Conservation (phyloP, 78 protist species). For the Tieghemostelium lacteum region DNA sequence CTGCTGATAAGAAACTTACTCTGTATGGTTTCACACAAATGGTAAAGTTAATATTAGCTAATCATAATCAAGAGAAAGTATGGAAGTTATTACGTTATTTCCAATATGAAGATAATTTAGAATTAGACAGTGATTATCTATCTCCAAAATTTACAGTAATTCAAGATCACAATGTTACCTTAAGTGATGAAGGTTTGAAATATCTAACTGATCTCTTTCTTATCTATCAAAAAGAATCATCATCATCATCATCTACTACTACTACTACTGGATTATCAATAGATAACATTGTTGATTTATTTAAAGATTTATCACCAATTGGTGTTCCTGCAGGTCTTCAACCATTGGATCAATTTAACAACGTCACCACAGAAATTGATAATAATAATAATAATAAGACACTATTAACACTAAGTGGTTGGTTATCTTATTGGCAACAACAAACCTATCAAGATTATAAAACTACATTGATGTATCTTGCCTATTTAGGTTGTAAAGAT, state of each 20-base stretch:
- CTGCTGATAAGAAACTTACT: too few relatives aligned
- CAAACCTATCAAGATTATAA: constrained; percentile 28
- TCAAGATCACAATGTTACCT: not conserved
- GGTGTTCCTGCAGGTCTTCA: not conserved
- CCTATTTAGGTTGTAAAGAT: constrained; percentile 53
- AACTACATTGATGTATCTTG: constrained; percentile 34
- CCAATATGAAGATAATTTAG: constrained; percentile 45
- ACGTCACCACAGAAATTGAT: not conserved
- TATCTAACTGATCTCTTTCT: constrained; percentile 25
- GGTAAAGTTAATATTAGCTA: too few relatives aligned
- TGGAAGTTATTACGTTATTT: constrained; percentile 38
- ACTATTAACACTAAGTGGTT: not conserved
- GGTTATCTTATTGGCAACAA: not conserved
- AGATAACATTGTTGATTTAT: not conserved
- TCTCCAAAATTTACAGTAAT: not conserved
- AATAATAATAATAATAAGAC: not conserved
- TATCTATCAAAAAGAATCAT: constrained; percentile 21
- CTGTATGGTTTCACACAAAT: too few relatives aligned
- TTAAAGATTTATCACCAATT: constrained; percentile 12
- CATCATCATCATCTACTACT: constrained; percentile 15
- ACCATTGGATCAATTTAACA: not conserved
- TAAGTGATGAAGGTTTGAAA: constrained; percentile 7
- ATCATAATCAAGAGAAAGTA: too few relatives aligned
- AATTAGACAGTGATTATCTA: not conserved
- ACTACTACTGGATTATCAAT: constrained; percentile 44